These are phyloP conservation scores for Geum urbanum DNA, from an alignment of 306 rosid species.

Conservation along the genomic window DNA sequence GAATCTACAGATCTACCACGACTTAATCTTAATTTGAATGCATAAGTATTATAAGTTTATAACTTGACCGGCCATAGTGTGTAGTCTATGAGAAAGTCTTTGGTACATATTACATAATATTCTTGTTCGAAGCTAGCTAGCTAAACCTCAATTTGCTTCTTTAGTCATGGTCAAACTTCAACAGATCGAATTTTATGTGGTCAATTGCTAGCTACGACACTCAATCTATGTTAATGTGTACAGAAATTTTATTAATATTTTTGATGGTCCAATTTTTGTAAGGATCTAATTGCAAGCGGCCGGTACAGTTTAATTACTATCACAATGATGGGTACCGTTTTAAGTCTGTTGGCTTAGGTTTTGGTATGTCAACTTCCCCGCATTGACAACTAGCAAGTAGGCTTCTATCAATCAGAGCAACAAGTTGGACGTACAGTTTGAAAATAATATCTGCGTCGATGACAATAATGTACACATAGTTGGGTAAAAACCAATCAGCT, in stretches of 20 bases:
- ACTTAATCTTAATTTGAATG: background rate
- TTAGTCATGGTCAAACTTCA: slow-evolving; percentile 5
- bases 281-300: background rate
- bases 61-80: background rate
- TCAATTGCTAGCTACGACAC: slow-evolving; percentile 23
- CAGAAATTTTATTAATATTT: background rate
- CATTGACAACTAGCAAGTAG: background rate
- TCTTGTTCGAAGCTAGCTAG: background rate
- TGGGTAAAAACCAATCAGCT: too few relatives aligned
- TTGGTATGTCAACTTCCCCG: background rate
- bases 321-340: background rate
- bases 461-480: too few relatives aligned
- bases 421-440: too few relatives aligned
- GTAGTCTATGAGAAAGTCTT: background rate
- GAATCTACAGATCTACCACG: too few relatives aligned
- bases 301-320: background rate
- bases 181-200: background rate
- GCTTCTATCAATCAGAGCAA: background rate
- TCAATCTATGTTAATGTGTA: slow-evolving; percentile 22
- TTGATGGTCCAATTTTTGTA: background rate
- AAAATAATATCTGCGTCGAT: too few relatives aligned
- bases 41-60: too few relatives aligned
- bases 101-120: background rate
- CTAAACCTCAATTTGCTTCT: background rate
- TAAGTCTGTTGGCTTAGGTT: background rate